Conservation (phyloP, 2,329 filamentous ascomycete genomes). For the Claviceps paspali region DNA sequence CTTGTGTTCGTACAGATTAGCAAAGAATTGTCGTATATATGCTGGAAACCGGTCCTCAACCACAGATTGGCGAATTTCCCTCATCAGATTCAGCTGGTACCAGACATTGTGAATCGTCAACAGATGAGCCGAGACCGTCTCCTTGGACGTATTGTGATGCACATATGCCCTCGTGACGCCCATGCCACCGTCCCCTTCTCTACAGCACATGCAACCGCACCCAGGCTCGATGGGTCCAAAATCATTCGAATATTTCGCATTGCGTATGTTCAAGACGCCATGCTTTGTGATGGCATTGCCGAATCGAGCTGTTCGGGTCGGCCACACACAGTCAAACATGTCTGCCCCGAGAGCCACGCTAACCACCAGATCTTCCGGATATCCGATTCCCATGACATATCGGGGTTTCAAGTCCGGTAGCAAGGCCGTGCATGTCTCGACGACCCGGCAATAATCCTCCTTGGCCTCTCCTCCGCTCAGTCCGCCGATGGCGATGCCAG, state of each 20-base stretch:
- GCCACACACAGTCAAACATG: slow-evolving; percentile 99
- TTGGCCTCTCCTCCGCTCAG: slow-evolving; percentile 93
- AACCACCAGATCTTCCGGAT: slow-evolving; percentile 89
- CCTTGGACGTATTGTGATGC: slow-evolving; percentile 82
- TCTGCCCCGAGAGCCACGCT: slow-evolving; percentile 88
- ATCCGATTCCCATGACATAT: slow-evolving; percentile 98
- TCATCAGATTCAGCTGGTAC: slow-evolving; percentile 79
- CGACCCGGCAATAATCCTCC: slow-evolving; percentile 78
- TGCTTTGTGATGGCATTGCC: slow-evolving; percentile 77
- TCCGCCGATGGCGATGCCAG: slow-evolving; percentile 91
- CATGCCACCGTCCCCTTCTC: slow-evolving; percentile 51
- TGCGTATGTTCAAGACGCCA: slow-evolving; percentile 74
- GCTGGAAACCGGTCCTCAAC: slow-evolving; percentile 66
- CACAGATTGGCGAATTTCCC: slow-evolving; percentile 57
- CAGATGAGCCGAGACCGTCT: slow-evolving; percentile 75
- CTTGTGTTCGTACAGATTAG: slow-evolving; percentile 44
- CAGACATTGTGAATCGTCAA: slow-evolving; percentile 93
- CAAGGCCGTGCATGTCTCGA: slow-evolving; percentile 68
- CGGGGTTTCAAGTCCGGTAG: slow-evolving; percentile 86
- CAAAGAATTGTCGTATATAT: slow-evolving; percentile 69
- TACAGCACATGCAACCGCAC: slow-evolving; percentile 70
- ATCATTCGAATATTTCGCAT: slow-evolving; percentile 60
- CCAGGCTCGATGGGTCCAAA: slow-evolving; percentile 71
- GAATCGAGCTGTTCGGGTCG: slow-evolving; percentile 86
- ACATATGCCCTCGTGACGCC: slow-evolving; percentile 80